Conservation (phyloP, 306 rosid species). For the Dryas drummondii region DNA sequence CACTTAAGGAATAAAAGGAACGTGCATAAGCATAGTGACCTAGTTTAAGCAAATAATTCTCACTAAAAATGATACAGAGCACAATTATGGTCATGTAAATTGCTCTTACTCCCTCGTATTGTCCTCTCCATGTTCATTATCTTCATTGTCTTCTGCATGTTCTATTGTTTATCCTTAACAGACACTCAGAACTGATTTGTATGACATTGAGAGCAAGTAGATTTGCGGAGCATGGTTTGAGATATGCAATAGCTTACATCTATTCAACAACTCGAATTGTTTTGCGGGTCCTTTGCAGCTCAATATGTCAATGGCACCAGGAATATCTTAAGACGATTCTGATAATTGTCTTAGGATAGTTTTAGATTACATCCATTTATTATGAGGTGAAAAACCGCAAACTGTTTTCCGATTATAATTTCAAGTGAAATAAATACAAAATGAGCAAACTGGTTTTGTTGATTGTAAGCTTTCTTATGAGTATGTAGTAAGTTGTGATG, state of each 20-base stretch:
- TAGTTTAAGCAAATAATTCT: not conserved
- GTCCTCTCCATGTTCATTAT: not conserved
- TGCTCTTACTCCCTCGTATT: not conserved
- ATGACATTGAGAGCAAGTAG: constrained; percentile 80
- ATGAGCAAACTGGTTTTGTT: constrained; percentile 23
- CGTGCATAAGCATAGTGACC: too few relatives aligned
- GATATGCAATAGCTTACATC: constrained; percentile 16
- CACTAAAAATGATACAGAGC: not conserved
- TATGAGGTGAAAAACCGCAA: constrained; percentile 17
- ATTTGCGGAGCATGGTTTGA: constrained; percentile 24
- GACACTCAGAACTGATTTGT: constrained; percentile 58
- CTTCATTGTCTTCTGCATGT: not conserved
- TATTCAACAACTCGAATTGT: constrained; percentile 17
- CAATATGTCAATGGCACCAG: constrained; percentile 28
- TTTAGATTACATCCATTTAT: constrained; percentile 28
- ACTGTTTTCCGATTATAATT: constrained; percentile 11
- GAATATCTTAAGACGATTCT: constrained; percentile 5
- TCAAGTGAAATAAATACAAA: constrained; percentile 21
- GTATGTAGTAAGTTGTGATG: not conserved
- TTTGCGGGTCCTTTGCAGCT: constrained; percentile 26
- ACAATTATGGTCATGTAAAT: constrained; percentile 2
- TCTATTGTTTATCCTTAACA: constrained; percentile 43
- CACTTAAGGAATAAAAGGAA: too few relatives aligned
- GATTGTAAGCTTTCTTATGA: constrained; percentile 3
- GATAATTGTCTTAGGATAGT: constrained; percentile 13